phyloP scores from a whole-genome alignment of 805 yeast species.

The Lachancea cidri region DNA sequence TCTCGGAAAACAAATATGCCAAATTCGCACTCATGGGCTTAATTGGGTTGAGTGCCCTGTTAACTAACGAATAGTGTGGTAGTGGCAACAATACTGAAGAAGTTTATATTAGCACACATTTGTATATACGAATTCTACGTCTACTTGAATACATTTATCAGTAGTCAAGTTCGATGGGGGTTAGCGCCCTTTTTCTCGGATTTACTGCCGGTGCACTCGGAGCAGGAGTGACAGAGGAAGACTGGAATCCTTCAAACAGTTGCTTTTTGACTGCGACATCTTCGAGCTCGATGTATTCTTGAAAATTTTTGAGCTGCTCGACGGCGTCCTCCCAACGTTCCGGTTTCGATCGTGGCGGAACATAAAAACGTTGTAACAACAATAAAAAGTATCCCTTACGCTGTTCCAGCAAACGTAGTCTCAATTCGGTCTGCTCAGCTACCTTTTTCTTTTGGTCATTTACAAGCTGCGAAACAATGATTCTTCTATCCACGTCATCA shows the following conservation, averaged over 20 bases:
- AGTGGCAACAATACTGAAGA: background rate
- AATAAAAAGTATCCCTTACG: conserved; percentile 24
- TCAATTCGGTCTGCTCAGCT: conserved; percentile 18
- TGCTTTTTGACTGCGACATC: conserved; percentile 24
- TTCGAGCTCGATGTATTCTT: conserved; percentile 35
- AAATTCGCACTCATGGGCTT: conserved; percentile 72
- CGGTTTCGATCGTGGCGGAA: conserved; percentile 21
- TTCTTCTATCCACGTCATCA: conserved; percentile 27
- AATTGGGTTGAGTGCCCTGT: conserved; percentile 63
- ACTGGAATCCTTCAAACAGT: conserved; percentile 34
- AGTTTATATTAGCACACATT: background rate
- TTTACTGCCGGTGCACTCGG: conserved; percentile 11
- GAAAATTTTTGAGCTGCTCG: conserved; percentile 24
- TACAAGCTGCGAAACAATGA: conserved; percentile 28
- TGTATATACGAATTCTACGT: conserved; percentile 1
- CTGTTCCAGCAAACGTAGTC: conserved; percentile 16
- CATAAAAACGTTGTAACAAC: conserved; percentile 20
- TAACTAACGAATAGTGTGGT: conserved; percentile 45
- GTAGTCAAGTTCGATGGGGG: conserved; percentile 33
- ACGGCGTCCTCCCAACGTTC: conserved; percentile 36
- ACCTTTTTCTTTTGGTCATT: conserved; percentile 22
- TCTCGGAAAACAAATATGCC: conserved; percentile 83
- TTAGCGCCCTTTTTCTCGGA: conserved; percentile 22
- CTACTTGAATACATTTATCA: conserved; percentile 11
- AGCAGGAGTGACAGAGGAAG: background rate